Conservation (phyloP, 1,139 yeast genomes). For the Casaregolazyma suthepensis region DNA sequence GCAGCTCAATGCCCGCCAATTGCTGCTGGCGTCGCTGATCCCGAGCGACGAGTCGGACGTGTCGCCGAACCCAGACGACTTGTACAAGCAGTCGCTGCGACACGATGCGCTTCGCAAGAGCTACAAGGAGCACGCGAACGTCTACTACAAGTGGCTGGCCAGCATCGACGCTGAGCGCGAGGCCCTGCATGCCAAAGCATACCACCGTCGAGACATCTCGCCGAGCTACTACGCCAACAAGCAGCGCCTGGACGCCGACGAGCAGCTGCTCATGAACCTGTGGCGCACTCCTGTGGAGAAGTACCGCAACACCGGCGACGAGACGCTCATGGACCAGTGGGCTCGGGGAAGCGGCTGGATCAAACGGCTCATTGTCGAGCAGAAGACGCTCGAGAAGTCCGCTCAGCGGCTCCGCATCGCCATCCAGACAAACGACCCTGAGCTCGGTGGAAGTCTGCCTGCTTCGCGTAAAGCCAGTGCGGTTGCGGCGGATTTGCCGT, state of each 20-base stretch:
- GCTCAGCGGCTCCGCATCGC: neutral
- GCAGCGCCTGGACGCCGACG: conserved; percentile 3
- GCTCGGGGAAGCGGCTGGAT: conserved; percentile 8
- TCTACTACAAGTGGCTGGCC: conserved; percentile 5
- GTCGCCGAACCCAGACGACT: neutral
- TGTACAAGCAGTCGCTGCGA: neutral
- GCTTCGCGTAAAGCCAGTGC: neutral
- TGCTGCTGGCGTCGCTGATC: conserved; percentile 3
- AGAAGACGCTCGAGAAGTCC: conserved; percentile 1
- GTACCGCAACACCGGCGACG: neutral
- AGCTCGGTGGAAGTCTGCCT: neutral
- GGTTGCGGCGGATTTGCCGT: neutral
- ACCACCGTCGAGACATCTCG: neutral
- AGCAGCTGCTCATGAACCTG: neutral
- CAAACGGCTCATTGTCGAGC: conserved; percentile 5
- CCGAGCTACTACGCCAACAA: neutral
- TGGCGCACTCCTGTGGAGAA: conserved; percentile 5
- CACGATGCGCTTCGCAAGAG: neutral
- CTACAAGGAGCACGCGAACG: neutral
- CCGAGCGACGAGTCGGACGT: neutral
- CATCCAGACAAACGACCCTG: neutral
- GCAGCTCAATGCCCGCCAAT: neutral
- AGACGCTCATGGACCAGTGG: conserved; percentile 7
- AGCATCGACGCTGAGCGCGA: conserved; percentile 3
- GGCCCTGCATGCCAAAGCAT: neutral